Percentiles rank a stretch among this genome's conserved stretches.
Conservation (phyloP, 495 filamentous ascomycete species). For the Hypoxylon fuscum region DNA sequence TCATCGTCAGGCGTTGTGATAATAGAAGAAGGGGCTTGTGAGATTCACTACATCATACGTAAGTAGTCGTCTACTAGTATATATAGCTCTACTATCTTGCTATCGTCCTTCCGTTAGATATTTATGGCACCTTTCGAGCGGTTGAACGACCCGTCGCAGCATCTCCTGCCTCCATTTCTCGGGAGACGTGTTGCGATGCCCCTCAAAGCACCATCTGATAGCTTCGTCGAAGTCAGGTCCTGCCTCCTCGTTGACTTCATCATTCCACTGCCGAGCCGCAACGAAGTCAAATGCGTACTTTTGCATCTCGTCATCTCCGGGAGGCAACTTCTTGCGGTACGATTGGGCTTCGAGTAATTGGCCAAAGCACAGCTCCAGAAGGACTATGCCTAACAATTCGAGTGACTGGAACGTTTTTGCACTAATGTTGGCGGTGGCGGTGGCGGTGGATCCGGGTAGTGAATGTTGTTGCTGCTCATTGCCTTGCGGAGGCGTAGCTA, state of each 20-base stretch:
- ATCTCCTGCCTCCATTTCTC: constrained; percentile 27
- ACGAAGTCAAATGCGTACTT: constrained; percentile 26
- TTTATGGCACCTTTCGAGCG: constrained; percentile 14
- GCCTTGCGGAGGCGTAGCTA: not conserved
- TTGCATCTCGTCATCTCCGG: too few relatives aligned
- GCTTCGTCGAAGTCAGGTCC: constrained; percentile 48
- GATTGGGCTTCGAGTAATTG: too few relatives aligned
- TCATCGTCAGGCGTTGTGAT: too few relatives aligned
- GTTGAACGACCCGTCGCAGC: constrained; percentile 18
- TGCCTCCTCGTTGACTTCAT: constrained; percentile 44
- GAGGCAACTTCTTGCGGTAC: too few relatives aligned
- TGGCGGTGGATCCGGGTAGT: too few relatives aligned
- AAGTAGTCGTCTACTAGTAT: too few relatives aligned
- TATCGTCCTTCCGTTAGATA: too few relatives aligned
- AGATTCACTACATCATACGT: too few relatives aligned
- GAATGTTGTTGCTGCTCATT: not conserved
- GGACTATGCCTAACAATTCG: constrained; percentile 48
- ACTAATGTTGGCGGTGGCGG: too few relatives aligned
- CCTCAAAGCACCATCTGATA: constrained; percentile 48
- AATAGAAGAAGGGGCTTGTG: too few relatives aligned
- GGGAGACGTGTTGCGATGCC: constrained; percentile 3
- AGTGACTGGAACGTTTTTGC: too few relatives aligned
- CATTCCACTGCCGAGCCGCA: constrained; percentile 42
- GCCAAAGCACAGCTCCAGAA: constrained; percentile 54
- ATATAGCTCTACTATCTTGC: too few relatives aligned